Evolutionary conservation across 495 filamentous ascomycete genomes (phyloP).

Genomic region (Lasiosphaeria miniovina): DNA sequence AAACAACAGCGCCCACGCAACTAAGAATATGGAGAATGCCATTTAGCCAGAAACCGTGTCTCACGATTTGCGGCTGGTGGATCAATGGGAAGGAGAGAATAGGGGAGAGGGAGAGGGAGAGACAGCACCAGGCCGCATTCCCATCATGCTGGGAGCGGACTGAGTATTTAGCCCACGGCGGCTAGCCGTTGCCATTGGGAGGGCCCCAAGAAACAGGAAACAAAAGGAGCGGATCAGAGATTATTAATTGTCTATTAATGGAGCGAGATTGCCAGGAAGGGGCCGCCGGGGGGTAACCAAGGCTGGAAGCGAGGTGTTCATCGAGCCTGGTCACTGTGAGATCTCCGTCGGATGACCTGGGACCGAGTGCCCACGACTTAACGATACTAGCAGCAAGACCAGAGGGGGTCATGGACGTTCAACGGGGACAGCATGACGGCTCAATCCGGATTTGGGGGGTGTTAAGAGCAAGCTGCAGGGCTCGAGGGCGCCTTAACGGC

Average conservation of each 20-base stretch:
- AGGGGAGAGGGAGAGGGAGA: conserved; percentile 4
- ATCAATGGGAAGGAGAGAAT: conserved; percentile 1
- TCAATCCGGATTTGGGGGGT: neutral
- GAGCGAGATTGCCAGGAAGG: conserved; percentile 23
- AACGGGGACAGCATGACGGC: neutral
- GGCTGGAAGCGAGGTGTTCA: conserved; percentile 9
- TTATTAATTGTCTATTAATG: conserved; percentile 16
- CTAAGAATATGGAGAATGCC: conserved; percentile 10
- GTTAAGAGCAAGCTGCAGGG: neutral
- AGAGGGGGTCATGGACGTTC: too few relatives aligned
- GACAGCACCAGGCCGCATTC: neutral
- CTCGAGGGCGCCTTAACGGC: neutral
- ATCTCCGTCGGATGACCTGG: conserved; percentile 1
- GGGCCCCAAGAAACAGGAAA: conserved; percentile 21
- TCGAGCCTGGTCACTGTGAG: neutral
- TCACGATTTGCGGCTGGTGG: conserved; percentile 23
- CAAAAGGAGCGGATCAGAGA: conserved; percentile 5
- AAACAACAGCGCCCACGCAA: conserved; percentile 13
- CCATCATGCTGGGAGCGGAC: neutral
- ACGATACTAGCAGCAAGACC: too few relatives aligned
- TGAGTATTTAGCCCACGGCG: conserved; percentile 26
- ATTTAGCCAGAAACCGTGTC: conserved; percentile 17
- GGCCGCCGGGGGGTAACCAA: neutral
- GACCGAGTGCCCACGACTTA: neutral
- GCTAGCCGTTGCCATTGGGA: conserved; percentile 15